Percentiles rank a stretch among this genome's conserved stretches.
Evolutionary conservation across 768 basidiomycete species (phyloP).

Genomic region (Phaeotremella skinneri): DNA sequence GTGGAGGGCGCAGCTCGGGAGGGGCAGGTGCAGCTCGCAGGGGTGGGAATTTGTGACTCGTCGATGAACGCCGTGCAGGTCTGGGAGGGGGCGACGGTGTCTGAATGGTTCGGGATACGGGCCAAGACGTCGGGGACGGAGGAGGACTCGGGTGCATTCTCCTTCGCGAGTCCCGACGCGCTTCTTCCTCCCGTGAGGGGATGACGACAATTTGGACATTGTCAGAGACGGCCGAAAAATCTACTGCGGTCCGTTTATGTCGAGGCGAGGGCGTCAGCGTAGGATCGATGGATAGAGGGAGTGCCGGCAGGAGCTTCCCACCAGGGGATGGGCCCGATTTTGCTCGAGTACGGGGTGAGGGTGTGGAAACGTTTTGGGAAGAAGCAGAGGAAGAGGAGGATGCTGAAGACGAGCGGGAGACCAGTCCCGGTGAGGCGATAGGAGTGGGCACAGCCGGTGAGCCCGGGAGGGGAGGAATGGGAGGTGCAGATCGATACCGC

Average conservation of each 20-base stretch:
- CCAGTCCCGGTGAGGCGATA: background rate
- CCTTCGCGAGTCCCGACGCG: background rate
- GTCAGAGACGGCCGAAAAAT: conserved; percentile 11
- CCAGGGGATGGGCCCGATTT: background rate
- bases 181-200: background rate
- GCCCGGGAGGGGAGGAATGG: background rate
- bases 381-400: conserved; percentile 19
- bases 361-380: conserved; percentile 24
- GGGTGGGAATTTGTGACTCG: conserved; percentile 10
- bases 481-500: background rate
- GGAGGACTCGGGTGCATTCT: background rate
- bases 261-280: conserved; percentile 2
- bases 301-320: conserved; percentile 23
- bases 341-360: conserved; percentile 13
- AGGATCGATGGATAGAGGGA: conserved; percentile 9
- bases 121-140: background rate
- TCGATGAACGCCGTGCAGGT: conserved; percentile 19
- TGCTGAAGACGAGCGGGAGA: conserved; percentile 6
- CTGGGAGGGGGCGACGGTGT: conserved; percentile 18
- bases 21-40: conserved; percentile 17
- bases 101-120: background rate
- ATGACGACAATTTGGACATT: conserved; percentile 20
- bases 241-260: conserved; percentile 7
- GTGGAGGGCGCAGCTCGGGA: background rate
- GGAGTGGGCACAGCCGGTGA: background rate